Percentiles rank a stretch among this genome's conserved stretches.
These are phyloP conservation scores for Kwoniella dejecticola DNA, from an alignment of 768 basidiomycete species.

Conservation along the genomic window DNA sequence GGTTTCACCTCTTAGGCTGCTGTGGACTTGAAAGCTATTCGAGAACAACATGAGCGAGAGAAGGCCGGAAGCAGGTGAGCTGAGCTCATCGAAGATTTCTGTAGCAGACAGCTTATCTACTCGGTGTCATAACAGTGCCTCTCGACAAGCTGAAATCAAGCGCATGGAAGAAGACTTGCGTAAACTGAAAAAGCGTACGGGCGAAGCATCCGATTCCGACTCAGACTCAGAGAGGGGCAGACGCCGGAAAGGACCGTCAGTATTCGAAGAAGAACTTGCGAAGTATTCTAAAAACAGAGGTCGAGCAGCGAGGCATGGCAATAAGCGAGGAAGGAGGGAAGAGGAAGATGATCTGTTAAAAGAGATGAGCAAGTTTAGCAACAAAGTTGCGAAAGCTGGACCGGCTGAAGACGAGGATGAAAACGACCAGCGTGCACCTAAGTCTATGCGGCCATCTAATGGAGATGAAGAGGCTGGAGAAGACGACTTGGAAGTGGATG, in stretches of 20 bases:
- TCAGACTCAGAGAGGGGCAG: slow-evolving; percentile 58
- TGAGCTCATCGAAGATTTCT: too few relatives aligned
- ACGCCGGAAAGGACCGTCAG: slow-evolving; percentile 64
- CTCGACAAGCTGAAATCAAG: slow-evolving; percentile 59
- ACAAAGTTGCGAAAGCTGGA: slow-evolving; percentile 33
- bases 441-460: background rate
- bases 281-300: slow-evolving; percentile 72
- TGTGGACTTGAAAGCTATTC: slow-evolving; percentile 66
- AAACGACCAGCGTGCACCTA: background rate
- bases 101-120: too few relatives aligned
- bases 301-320: slow-evolving; percentile 59
- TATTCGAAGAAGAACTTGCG: slow-evolving; percentile 76
- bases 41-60: slow-evolving; percentile 74
- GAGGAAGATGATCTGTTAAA: slow-evolving; percentile 53
- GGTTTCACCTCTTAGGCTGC: background rate
- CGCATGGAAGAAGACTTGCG: slow-evolving; percentile 83
- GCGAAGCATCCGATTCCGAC: slow-evolving; percentile 67
- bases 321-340: slow-evolving; percentile 64
- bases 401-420: slow-evolving; percentile 24
- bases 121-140: slow-evolving; percentile 61
- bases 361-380: slow-evolving; percentile 47
- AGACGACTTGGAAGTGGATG: slow-evolving; percentile 51
- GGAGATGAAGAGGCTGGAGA: slow-evolving; percentile 22
- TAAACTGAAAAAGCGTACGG: slow-evolving; percentile 65
- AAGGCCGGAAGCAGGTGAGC: slow-evolving; percentile 66